Evolutionary conservation across 495 filamentous ascomycete species (phyloP).

Genomic region (Penicillium cataractarum): DNA sequence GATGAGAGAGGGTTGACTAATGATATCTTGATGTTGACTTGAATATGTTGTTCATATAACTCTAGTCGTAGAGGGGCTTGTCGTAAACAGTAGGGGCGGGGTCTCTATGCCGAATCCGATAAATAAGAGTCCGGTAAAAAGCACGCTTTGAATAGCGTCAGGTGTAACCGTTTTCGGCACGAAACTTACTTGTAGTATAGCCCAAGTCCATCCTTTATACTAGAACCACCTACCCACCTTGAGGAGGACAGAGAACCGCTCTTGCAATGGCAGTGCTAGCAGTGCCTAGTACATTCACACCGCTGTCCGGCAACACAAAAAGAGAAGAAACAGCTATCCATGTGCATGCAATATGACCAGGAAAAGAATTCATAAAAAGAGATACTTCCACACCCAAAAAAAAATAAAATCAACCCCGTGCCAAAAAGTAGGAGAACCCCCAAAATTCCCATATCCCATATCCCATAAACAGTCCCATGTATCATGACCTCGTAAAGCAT

Average conservation of each 20-base stretch:
- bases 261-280: background rate
- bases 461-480: conserved; percentile 25
- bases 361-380: conserved; percentile 24
- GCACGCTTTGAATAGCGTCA: too few relatives aligned
- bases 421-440: background rate
- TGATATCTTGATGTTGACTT: background rate
- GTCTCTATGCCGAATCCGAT: too few relatives aligned
- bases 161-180: too few relatives aligned
- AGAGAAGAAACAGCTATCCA: conserved; percentile 7
- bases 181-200: too few relatives aligned
- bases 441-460: conserved; percentile 7
- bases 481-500: conserved; percentile 41
- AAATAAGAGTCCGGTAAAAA: too few relatives aligned
- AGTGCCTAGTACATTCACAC: background rate
- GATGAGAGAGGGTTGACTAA: background rate
- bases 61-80: too few relatives aligned
- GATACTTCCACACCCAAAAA: background rate
- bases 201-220: background rate
- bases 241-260: background rate
- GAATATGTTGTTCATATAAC: background rate
- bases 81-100: too few relatives aligned
- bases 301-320: background rate
- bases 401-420: background rate
- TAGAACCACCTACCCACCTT: background rate
- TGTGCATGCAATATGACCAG: conserved; percentile 28